Base-by-base conservation (phyloP, 2,329 filamentous ascomycete genomes). In the Nemania serpens region DNA sequence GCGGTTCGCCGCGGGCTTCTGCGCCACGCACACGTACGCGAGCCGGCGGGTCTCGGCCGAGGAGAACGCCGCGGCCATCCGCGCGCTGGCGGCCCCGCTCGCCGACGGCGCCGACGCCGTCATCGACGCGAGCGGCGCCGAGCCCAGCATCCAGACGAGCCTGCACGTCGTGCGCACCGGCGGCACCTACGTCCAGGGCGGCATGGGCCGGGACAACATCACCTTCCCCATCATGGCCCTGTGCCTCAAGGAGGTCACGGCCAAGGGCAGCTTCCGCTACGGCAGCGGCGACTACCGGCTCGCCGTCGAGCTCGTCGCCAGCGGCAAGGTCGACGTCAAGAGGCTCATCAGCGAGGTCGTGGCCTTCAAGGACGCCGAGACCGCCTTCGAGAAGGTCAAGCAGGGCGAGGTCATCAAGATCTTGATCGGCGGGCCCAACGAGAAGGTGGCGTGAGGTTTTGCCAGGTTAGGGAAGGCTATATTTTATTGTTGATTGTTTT, bases 211-310 rank as follows among this genome's bases (percentile, higher is more conserved):
- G 74, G 77, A 87, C 41, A 91, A 97, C 71, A 93, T 97, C 75
- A 90, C 78, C 9, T 97, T 97, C 80, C 94, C 94, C 53, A 96
- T 98, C 74, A 91, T 94, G 85, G 89, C 91, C 5, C 82, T 96
- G 73, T 96, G 93, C 75, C 83, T 88, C 52, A 97, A 97, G 80
- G 94, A 98, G 81, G 82, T 97, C 53, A 96, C 88, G 11, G 84
- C 91, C 48, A 91, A 89, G 73, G 94, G 94, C 20, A 93, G 89
- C 64, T 98, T 98, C 83, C 86, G 94, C 41, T 98, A 98, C 76
- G 89, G 89, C 3, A 85, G 87, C 56, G 93, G 93, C 18, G 94
- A 97, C 76, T 98, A 97, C 77, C 85, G 88, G 73, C 85, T 93
- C 6, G 92, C 92, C 4, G 82, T 97, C 47, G 86, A 91, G 65